Evolutionary conservation across 768 basidiomycete species (phyloP).

Genomic region (Lentinula guzmanii): DNA sequence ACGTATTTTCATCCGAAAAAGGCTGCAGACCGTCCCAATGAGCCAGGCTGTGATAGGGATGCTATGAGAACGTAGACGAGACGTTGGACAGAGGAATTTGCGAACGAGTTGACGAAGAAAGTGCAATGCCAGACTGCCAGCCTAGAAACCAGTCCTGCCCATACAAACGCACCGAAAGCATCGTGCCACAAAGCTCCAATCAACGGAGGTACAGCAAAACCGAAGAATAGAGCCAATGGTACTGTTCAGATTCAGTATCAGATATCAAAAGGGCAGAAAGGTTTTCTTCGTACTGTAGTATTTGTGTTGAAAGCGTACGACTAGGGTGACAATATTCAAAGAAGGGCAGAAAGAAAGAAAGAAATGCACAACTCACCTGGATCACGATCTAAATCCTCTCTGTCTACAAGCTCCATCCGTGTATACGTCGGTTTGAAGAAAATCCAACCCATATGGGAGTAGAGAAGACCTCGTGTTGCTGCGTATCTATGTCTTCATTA

Average conservation of each 20-base stretch:
- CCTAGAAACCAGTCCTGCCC: constrained; percentile 61
- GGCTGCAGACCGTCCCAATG: constrained; percentile 81
- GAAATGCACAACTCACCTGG: constrained; percentile 41
- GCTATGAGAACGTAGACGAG: background rate
- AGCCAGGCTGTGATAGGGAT: constrained; percentile 41
- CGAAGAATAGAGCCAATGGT: constrained; percentile 51
- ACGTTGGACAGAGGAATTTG: constrained; percentile 1
- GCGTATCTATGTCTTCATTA: constrained; percentile 43
- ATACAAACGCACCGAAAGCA: constrained; percentile 59
- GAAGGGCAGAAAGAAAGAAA: background rate
- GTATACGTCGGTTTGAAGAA: constrained; percentile 70
- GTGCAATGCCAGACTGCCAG: constrained; percentile 70
- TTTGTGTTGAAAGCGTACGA: constrained; percentile 66
- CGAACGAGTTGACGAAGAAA: constrained; percentile 66
- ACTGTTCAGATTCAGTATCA: constrained; percentile 28
- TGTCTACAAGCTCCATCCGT: constrained; percentile 56
- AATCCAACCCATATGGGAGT: constrained; percentile 84
- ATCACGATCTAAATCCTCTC: constrained; percentile 62
- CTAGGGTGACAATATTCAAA: constrained; percentile 21
- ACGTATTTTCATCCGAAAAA: constrained; percentile 77
- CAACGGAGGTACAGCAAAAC: constrained; percentile 50
- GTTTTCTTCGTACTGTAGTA: constrained; percentile 42
- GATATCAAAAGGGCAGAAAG: background rate
- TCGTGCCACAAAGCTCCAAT: constrained; percentile 61
- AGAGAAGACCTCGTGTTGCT: constrained; percentile 67